A percentile compares a stretch with the other conserved stretches of the same genome.
Evolutionary conservation across 169 alveolate species (phyloP).

Genomic region (Plasmodium malariae): DNA sequence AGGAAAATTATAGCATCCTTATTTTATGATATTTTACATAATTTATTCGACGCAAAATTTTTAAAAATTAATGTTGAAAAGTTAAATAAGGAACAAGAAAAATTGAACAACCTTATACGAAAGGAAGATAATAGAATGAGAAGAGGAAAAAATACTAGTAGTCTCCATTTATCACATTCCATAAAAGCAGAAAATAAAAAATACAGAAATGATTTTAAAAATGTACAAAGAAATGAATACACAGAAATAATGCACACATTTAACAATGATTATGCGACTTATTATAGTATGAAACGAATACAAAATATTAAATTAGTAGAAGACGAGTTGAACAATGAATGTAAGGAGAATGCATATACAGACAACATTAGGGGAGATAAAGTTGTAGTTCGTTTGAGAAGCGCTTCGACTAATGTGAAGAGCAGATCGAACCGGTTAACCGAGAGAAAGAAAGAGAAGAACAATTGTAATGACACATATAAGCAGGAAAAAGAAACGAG

Average conservation of each 20-base stretch:
- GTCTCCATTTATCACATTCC: not conserved
- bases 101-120: not conserved
- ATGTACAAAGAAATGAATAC: not conserved
- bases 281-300: constrained; percentile 34
- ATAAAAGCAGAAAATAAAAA: not conserved
- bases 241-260: not conserved
- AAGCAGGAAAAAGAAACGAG: not conserved
- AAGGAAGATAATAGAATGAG: constrained; percentile 4
- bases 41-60: constrained; percentile 16
- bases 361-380: not conserved
- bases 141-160: not conserved
- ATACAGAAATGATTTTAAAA: not conserved
- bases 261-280: constrained; percentile 9
- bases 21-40: constrained; percentile 46
- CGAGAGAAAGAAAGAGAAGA: not conserved
- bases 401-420: no score
- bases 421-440: no score
- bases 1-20: constrained; percentile 63
- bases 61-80: constrained; percentile 15
- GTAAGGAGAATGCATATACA: not conserved
- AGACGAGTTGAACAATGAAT: not conserved
- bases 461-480: no score
- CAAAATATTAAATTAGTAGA: not conserved
- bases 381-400: no score
- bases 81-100: constrained; percentile 20